Evolutionary conservation across 176 grass and related monocot genomes (phyloP).

Genomic region (Musa acuminata): DNA sequence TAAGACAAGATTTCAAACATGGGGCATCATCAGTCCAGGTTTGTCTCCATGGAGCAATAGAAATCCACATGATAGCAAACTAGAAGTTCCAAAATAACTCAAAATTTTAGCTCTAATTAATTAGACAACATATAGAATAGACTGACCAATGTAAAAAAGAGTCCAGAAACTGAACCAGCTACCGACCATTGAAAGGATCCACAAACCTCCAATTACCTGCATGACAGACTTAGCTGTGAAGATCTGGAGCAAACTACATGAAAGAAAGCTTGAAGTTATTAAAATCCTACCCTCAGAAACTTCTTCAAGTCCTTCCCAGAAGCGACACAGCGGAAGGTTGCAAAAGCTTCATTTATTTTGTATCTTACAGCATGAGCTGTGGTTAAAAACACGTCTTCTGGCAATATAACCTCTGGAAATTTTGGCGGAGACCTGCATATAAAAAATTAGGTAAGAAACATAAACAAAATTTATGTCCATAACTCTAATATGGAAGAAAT

Average conservation of each 20-base stretch:
- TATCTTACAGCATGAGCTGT: constrained; percentile 36
- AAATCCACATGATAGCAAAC: too few relatives aligned
- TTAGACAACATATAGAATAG: background rate
- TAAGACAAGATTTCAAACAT: background rate
- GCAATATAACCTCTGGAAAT: constrained; percentile 55
- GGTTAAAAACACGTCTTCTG: constrained; percentile 42
- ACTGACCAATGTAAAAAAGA: constrained; percentile 67
- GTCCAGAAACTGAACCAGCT: constrained; percentile 87
- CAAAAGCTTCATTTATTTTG: constrained; percentile 72
- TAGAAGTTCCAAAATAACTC: background rate
- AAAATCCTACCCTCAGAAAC: constrained; percentile 42
- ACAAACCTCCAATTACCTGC: constrained; percentile 60
- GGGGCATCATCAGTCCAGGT: too few relatives aligned
- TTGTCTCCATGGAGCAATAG: too few relatives aligned
- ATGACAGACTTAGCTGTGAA: constrained; percentile 6
- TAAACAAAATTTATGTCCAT: too few relatives aligned
- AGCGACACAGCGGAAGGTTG: constrained; percentile 50
- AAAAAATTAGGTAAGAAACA: background rate
- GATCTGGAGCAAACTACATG: background rate
- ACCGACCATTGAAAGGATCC: constrained; percentile 69
- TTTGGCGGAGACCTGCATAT: constrained; percentile 63
- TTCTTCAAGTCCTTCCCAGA: constrained; percentile 63
- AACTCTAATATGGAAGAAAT: background rate
- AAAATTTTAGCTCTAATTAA: background rate
- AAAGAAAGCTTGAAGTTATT: background rate